Conservation (phyloP, 2,329 filamentous ascomycete species). For the Fusarium napiforme region DNA sequence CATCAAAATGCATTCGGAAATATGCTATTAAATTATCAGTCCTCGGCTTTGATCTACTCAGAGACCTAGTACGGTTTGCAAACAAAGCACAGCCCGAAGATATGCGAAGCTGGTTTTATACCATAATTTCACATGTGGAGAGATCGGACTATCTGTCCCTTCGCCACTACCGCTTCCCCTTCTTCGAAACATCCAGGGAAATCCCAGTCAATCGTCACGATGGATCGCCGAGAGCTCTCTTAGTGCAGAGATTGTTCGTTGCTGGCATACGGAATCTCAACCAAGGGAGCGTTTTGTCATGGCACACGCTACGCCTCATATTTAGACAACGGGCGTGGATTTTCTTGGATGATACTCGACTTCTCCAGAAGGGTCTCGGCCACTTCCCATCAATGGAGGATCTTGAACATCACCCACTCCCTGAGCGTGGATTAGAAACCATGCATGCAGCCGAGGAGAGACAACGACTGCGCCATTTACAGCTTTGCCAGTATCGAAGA, state of each 20-base stretch:
- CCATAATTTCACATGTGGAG: neutral
- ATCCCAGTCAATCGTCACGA: neutral
- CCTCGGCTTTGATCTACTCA: neutral
- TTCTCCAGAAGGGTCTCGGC: neutral
- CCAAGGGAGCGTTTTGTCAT: neutral
- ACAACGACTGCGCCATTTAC: neutral
- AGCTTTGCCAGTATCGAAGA: neutral
- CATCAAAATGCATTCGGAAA: neutral
- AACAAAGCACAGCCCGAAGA: neutral
- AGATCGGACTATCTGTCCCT: accelerated
- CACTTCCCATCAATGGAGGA: neutral
- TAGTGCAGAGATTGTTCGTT: neutral
- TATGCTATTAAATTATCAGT: neutral
- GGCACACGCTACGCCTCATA: neutral
- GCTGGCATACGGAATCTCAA: neutral
- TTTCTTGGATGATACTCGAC: neutral
- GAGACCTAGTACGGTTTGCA: neutral
- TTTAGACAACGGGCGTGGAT: neutral
- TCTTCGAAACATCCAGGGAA: too few species aligned
- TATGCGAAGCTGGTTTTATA: neutral
- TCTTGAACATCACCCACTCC: neutral
- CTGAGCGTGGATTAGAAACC: neutral
- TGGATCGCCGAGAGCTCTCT: too few species aligned
- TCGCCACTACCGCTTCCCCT: neutral
- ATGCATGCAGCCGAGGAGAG: neutral